Percentiles rank a stretch among this genome's conserved stretches.
Conservation (phyloP, 2,329 filamentous ascomycete genomes). For the Xylariaceae sp. region DNA sequence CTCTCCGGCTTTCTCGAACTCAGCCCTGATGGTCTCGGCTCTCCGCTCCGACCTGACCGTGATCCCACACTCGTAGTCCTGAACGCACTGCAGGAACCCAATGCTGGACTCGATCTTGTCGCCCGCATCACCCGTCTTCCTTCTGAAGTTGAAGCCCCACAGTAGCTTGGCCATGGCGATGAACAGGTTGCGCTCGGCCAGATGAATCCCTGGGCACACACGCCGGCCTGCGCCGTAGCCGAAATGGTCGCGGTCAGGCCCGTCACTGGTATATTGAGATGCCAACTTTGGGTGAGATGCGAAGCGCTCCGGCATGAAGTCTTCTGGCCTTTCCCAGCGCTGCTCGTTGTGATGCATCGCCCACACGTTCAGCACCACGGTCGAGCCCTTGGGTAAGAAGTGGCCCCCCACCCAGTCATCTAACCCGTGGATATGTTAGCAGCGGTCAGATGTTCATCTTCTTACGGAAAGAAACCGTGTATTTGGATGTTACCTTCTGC, state of each 20-base stretch:
- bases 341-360: constrained; percentile 30
- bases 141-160: constrained; percentile 38
- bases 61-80: constrained; percentile 8
- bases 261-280: constrained; percentile 27
- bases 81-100: constrained; percentile 12
- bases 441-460: too few species aligned
- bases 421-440: too few species aligned
- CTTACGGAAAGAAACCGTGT: too few species aligned
- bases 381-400: constrained; percentile 34
- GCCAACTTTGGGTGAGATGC: constrained; percentile 26
- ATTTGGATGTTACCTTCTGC: constrained; percentile 3
- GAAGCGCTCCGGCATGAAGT: constrained; percentile 27
- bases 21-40: constrained; percentile 6
- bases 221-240: constrained; percentile 43
- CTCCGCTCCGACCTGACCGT: constrained; percentile 7
- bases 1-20: constrained; percentile 6
- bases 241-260: constrained; percentile 36
- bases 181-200: constrained; percentile 43
- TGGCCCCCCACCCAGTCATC: constrained; percentile 33
- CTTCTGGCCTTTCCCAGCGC: constrained; percentile 20
- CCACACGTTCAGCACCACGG: constrained; percentile 32
- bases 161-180: constrained; percentile 34
- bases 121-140: constrained; percentile 3
- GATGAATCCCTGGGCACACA: constrained; percentile 44
- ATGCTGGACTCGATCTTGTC: constrained; percentile 8